A percentile compares a stretch with the other conserved stretches of the same genome.
Conservation (phyloP, 441 rosid species). For the Mallotus japonicus region DNA sequence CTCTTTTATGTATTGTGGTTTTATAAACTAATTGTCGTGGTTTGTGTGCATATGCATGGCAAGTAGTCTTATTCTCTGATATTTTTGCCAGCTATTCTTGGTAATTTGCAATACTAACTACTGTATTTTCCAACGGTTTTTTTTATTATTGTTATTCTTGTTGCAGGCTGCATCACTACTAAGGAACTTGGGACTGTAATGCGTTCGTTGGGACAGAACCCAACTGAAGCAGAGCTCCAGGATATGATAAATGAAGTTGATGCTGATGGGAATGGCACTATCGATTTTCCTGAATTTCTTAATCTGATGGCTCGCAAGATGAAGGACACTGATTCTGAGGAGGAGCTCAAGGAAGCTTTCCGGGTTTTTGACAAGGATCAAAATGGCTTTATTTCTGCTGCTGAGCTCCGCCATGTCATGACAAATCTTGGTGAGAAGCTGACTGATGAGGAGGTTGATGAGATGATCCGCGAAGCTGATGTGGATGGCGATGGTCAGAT, state of each 20-base stretch:
- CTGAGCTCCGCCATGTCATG: constrained; percentile 57
- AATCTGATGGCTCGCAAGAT: constrained; percentile 65
- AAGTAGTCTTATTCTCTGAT: too few relatives aligned
- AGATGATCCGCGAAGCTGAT: constrained; percentile 55
- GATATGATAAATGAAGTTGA: constrained; percentile 71
- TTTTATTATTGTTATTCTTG: background rate
- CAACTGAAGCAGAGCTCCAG: constrained; percentile 69
- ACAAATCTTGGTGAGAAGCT: constrained; percentile 57
- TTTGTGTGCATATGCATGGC: too few relatives aligned
- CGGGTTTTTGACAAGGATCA: constrained; percentile 54
- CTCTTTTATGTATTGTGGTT: too few relatives aligned
- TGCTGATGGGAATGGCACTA: constrained; percentile 67
- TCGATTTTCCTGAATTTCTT: constrained; percentile 63
- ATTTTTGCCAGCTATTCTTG: background rate
- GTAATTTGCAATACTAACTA: background rate
- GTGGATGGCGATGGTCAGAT: constrained; percentile 59
- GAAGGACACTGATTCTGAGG: constrained; percentile 59
- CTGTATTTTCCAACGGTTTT: background rate
- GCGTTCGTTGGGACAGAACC: constrained; percentile 68
- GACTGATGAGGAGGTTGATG: constrained; percentile 55
- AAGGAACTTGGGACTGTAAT: constrained; percentile 73
- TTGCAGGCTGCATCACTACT: constrained; percentile 62
- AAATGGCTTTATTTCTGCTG: constrained; percentile 50
- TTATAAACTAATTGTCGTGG: background rate
- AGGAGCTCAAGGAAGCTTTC: constrained; percentile 53